phyloP scores from a whole-genome alignment of 2,329 filamentous ascomycete species.

The Cercospora brassicicola region DNA sequence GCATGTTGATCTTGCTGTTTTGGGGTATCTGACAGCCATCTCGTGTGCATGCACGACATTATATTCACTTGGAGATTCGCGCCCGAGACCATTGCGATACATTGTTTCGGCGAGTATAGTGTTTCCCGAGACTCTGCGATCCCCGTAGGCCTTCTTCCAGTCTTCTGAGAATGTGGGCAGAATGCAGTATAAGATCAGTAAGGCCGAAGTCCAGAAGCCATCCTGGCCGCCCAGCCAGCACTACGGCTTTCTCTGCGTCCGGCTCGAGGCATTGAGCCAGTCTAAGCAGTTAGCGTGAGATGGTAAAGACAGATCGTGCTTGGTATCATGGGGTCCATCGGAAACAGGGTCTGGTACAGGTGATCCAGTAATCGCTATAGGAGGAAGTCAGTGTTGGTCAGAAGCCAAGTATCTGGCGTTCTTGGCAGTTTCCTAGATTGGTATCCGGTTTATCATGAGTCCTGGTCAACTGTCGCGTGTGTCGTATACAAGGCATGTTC shows the following conservation, averaged over 20 bases:
- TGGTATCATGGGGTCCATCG: background rate
- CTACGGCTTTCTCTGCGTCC: background rate
- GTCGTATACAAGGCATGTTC: background rate
- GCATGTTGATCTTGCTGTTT: background rate
- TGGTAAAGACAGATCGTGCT: background rate
- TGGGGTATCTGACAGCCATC: background rate
- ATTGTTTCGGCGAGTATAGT: background rate
- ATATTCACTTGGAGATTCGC: background rate
- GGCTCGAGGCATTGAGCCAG: too few species aligned
- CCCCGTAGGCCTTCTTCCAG: background rate
- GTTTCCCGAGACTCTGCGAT: background rate
- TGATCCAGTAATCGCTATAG: background rate
- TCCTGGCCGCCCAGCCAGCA: background rate
- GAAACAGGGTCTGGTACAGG: background rate
- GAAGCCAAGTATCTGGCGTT: background rate
- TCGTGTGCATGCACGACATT: background rate
- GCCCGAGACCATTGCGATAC: background rate
- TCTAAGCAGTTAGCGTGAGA: background rate
- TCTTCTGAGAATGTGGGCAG: background rate
- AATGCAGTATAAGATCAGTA: background rate
- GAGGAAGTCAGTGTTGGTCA: background rate
- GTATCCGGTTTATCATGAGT: background rate
- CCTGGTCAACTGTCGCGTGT: background rate
- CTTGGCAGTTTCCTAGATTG: background rate
- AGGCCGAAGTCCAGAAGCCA: background rate